These are phyloP conservation scores for Seiridium cupressi DNA, from an alignment of 2,329 filamentous ascomycete genomes.

Conservation along the genomic window DNA sequence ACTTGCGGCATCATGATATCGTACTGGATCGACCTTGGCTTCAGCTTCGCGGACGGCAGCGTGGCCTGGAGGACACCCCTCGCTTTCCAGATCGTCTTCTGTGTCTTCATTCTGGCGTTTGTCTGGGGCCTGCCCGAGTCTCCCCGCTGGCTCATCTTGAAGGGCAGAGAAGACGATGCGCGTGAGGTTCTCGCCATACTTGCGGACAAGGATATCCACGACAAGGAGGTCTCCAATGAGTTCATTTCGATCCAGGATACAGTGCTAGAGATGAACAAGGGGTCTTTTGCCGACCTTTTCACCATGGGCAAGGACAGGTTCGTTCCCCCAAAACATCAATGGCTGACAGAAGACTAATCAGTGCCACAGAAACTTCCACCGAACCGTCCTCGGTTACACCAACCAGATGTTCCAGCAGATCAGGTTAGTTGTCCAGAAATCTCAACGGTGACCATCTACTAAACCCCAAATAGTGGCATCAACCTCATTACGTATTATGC, in stretches of 20 bases:
- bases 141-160: constrained; percentile 43
- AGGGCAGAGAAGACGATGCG: constrained; percentile 42
- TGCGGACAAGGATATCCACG: constrained; percentile 38
- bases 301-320: constrained; percentile 48
- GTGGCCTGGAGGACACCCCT: constrained; percentile 62
- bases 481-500: constrained; percentile 45
- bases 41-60: constrained; percentile 49
- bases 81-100: constrained; percentile 57
- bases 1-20: constrained; percentile 55
- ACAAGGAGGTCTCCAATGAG: constrained; percentile 55
- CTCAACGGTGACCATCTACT: neutral
- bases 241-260: constrained; percentile 54
- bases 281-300: constrained; percentile 55
- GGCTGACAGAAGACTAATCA: too few species aligned
- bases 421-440: neutral
- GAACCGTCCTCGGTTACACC: constrained; percentile 52
- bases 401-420: constrained; percentile 58
- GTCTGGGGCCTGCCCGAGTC: constrained; percentile 54
- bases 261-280: constrained; percentile 60
- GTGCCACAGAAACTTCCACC: constrained; percentile 45
- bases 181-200: constrained; percentile 40
- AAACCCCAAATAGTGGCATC: constrained; percentile 24
- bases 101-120: constrained; percentile 52
- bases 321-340: too few species aligned
- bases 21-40: constrained; percentile 61